Conservation (phyloP, 2,329 filamentous ascomycete species). For the Colletotrichum salicis region DNA sequence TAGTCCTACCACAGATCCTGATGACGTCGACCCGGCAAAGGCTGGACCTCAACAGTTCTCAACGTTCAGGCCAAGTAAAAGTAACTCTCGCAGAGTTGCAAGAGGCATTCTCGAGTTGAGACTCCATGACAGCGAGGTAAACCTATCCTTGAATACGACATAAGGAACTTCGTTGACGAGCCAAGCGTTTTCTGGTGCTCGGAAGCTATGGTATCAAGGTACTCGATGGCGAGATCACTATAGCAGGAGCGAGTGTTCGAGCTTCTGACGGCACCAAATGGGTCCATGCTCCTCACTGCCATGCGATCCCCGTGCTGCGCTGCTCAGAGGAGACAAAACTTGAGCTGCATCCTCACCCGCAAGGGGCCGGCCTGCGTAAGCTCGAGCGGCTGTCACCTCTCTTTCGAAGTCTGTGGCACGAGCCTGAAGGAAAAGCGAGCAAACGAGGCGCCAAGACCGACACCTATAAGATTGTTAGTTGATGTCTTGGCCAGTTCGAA, state of each 20-base stretch:
- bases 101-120: slow-evolving; percentile 55
- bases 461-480: slow-evolving; percentile 63
- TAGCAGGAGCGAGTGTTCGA: slow-evolving; percentile 72
- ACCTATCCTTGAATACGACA: neutral
- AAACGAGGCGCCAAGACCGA: slow-evolving; percentile 36
- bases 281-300: slow-evolving; percentile 74
- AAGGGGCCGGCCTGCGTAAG: slow-evolving; percentile 58
- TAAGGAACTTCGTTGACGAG: slow-evolving; percentile 33
- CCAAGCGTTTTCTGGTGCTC: slow-evolving; percentile 69
- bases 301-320: slow-evolving; percentile 75
- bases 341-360: slow-evolving; percentile 66
- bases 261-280: slow-evolving; percentile 59
- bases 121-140: slow-evolving; percentile 62
- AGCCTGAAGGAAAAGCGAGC: slow-evolving; percentile 44
- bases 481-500: neutral
- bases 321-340: slow-evolving; percentile 61
- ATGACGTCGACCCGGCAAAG: neutral
- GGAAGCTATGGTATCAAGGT: slow-evolving; percentile 77
- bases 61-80: slow-evolving; percentile 57
- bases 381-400: slow-evolving; percentile 72
- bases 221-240: slow-evolving; percentile 67
- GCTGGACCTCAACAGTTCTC: slow-evolving; percentile 48
- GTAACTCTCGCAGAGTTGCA: slow-evolving; percentile 53
- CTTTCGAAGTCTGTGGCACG: slow-evolving; percentile 75
- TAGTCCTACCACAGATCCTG: neutral